phyloP scores from a whole-genome alignment of 768 basidiomycete genomes.

The Xerocomus potaroensis region DNA sequence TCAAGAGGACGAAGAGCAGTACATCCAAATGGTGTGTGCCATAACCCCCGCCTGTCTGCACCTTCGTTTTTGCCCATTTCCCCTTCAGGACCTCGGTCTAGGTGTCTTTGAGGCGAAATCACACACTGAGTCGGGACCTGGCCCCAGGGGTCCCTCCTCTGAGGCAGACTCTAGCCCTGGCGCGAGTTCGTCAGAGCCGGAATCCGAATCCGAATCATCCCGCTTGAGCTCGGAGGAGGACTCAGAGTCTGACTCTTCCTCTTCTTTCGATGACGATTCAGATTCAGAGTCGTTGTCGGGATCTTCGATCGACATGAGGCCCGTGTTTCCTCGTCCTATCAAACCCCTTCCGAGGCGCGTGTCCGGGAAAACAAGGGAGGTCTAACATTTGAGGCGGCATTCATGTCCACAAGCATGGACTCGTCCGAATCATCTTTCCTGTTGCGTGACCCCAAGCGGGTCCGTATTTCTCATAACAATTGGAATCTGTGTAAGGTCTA shows the following conservation, averaged over 20 bases:
- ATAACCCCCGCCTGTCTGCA: background rate
- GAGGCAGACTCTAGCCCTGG: conserved; percentile 4
- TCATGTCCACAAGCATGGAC: too few relatives aligned
- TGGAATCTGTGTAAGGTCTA: background rate
- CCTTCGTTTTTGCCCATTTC: background rate
- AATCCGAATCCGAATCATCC: conserved; percentile 11
- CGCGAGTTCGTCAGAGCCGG: conserved; percentile 8
- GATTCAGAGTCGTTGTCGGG: conserved; percentile 14
- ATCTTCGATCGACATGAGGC: conserved; percentile 32
- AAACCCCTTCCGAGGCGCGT: conserved; percentile 45
- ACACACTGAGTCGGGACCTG: conserved; percentile 15
- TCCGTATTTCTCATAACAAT: too few relatives aligned
- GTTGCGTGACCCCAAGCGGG: too few relatives aligned
- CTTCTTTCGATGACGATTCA: conserved; percentile 8
- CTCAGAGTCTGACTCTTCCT: conserved; percentile 3
- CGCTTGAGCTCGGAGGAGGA: conserved; percentile 11
- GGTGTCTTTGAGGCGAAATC: conserved; percentile 50
- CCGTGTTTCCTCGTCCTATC: conserved; percentile 41
- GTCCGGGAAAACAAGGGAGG: conserved; percentile 16
- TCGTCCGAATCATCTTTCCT: background rate
- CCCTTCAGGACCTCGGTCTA: conserved; percentile 54
- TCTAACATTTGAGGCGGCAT: conserved; percentile 36
- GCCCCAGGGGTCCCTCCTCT: conserved; percentile 13
- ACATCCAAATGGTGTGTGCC: conserved; percentile 61
- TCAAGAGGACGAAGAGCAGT: conserved; percentile 40